Evolutionary conservation across 2,329 filamentous ascomycete genomes (phyloP), one percentile per base, ranked within the genome.

Genomic region (Colletotrichum chlorophyti): DNA sequence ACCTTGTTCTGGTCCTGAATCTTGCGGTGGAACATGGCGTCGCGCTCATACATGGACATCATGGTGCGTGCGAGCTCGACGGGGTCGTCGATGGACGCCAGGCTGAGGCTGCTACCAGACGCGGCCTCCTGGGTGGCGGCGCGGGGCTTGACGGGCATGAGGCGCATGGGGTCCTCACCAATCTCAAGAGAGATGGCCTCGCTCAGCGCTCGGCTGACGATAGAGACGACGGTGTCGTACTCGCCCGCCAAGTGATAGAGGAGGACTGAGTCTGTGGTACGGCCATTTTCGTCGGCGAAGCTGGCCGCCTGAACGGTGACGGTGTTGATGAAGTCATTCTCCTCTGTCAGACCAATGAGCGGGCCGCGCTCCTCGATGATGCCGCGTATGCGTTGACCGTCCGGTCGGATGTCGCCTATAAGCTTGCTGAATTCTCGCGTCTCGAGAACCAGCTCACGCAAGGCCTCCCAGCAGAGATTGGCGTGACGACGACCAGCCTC

Each of bases 361-460:
- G 83, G 80, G 37, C 93, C 86, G 32, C 94, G 91, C 68, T 93
- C 85, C 74, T 98, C 93, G 63, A 99, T 93, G 23, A 92, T 85
- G 48, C 95, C 95, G 57, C 86, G 87, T 65, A 97, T 91, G 58
- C 93, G 89, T 61, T 87, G 88, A 19, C 95, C 95, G 69, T 98
- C 92, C 2, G 87, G 85, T 59, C 88, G 85, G 66, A 99, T 93
- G 71, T 99, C 96, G 50, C 96, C 95, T 45, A 99, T 87, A 12
- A 99, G 80, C 68, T 92, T 91, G 68, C 93, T 94, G 74, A 98
- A 99, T 70, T 99, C 95, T 64, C 94, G 87, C 17, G 93, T 97
- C 76, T 99, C 95, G n/a, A 99, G 82, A 23, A 97, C 93, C 53
- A 98, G 87, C 74, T 98, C 95, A 31, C 93, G 91, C 55, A 99